Evolutionary conservation across 2,329 filamentous ascomycete genomes (phyloP).

Genomic region (Pseudogymnoascus sp.): DNA sequence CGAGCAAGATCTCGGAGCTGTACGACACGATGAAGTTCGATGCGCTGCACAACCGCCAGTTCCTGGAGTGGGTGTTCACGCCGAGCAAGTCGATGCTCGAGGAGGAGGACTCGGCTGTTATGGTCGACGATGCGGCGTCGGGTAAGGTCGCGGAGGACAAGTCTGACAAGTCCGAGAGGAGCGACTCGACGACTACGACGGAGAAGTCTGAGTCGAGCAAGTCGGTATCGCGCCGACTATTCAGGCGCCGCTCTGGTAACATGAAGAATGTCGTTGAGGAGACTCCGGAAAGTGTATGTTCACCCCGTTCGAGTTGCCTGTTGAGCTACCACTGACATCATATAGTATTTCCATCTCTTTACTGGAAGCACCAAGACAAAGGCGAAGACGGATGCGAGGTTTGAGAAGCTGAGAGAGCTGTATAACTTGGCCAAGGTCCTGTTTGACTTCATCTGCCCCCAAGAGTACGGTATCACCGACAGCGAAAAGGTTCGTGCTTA

Average conservation of each 20-base stretch:
- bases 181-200: slow-evolving; percentile 20
- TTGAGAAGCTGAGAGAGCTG: slow-evolving; percentile 83
- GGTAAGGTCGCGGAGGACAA: slow-evolving; percentile 22
- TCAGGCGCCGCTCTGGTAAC: slow-evolving; percentile 48
- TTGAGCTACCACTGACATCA: slow-evolving; percentile 21
- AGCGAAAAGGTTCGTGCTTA: slow-evolving; percentile 58
- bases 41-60: slow-evolving; percentile 90
- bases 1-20: slow-evolving; percentile 95
- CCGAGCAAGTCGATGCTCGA: slow-evolving; percentile 72
- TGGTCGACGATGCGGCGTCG: slow-evolving; percentile 26
- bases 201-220: slow-evolving; percentile 24
- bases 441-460: slow-evolving; percentile 97
- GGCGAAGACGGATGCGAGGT: slow-evolving; percentile 73
- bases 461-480: slow-evolving; percentile 95
- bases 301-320: neutral
- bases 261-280: slow-evolving; percentile 42
- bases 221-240: slow-evolving; percentile 41
- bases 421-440: slow-evolving; percentile 91
- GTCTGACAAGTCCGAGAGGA: slow-evolving; percentile 23
- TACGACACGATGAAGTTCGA: slow-evolving; percentile 99
- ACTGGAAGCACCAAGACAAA: slow-evolving; percentile 67
- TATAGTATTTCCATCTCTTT: slow-evolving; percentile 84
- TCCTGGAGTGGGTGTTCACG: slow-evolving; percentile 95
- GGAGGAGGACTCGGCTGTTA: slow-evolving; percentile 47
- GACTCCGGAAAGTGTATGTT: slow-evolving; percentile 38